Percentiles rank a stretch among this genome's conserved stretches.
phyloP scores from a whole-genome alignment of 2,329 filamentous ascomycete species.

The Cryphonectria naterciae region DNA sequence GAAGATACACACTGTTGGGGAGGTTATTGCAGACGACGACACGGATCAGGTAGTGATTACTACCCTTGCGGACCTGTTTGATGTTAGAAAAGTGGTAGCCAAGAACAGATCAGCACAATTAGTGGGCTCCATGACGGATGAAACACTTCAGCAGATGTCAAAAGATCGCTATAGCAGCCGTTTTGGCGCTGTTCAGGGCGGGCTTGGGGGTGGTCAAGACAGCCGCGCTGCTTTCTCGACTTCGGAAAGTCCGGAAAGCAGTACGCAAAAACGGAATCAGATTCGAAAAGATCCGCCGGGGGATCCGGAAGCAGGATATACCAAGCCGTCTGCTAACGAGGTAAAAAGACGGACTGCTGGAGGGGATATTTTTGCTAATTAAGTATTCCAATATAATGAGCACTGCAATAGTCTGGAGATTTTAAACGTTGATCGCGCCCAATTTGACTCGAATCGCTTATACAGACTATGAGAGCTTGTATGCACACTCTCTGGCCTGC shows the following conservation, averaged over 20 bases:
- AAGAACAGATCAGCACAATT: conserved; percentile 5
- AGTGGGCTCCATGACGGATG: conserved; percentile 2
- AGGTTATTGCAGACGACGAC: background rate
- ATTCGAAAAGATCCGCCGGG: background rate
- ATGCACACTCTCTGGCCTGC: too few relatives aligned
- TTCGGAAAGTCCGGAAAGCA: background rate
- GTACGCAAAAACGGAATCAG: background rate
- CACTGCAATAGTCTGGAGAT: too few relatives aligned
- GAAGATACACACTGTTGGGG: background rate
- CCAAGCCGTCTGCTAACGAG: background rate
- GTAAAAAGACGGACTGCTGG: background rate
- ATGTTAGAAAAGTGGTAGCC: background rate
- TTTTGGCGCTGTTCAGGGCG: background rate
- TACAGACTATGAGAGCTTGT: too few relatives aligned
- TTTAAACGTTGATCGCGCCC: too few relatives aligned
- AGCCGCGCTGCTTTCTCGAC: background rate
- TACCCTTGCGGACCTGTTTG: background rate
- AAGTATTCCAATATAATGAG: too few relatives aligned
- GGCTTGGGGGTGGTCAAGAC: background rate
- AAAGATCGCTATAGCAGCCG: conserved; percentile 2
- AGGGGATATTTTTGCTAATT: background rate
- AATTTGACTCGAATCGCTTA: too few relatives aligned
- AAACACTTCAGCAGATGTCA: background rate
- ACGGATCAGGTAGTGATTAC: background rate
- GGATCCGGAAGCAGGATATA: background rate